These are phyloP conservation scores for Populus alba DNA, from an alignment of 345 rosid species.

Conservation along the genomic window DNA sequence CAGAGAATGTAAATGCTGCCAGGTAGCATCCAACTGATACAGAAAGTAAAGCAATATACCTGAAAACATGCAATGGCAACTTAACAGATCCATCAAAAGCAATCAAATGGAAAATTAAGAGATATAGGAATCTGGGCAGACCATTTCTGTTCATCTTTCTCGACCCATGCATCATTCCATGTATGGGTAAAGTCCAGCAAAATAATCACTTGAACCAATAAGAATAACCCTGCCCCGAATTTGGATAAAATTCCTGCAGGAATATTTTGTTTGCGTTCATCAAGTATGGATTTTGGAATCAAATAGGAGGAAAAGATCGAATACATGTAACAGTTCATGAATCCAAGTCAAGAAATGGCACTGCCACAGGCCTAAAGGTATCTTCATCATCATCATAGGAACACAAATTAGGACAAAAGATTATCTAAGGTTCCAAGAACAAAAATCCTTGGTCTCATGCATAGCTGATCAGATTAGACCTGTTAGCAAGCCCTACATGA, in stretches of 20 bases:
- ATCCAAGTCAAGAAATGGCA: constrained; percentile 1
- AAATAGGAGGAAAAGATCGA: neutral
- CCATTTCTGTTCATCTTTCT: constrained; percentile 95
- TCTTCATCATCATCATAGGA: neutral
- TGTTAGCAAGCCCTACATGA: neutral
- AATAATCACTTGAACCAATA: constrained; percentile 88
- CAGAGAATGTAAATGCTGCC: constrained; percentile 72
- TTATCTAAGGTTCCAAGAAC: neutral
- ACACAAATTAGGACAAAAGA: neutral
- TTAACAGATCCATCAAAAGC: constrained; percentile 23
- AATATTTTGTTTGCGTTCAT: constrained; percentile 6
- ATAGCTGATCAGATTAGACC: neutral
- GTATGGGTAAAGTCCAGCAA: constrained; percentile 79
- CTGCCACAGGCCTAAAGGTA: neutral
- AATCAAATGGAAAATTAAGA: constrained; percentile 2
- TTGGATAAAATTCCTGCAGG: constrained; percentile 73
- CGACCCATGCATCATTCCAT: constrained; percentile 99
- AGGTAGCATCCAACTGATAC: constrained; percentile 80
- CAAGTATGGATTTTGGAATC: neutral
- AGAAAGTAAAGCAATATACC: constrained; percentile 84
- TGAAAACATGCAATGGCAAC: constrained; percentile 24
- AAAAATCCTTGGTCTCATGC: neutral
- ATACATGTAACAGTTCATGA: neutral
- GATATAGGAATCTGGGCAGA: constrained; percentile 24
- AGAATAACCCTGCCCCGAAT: constrained; percentile 94